Percentiles rank a stretch among this genome's conserved stretches.
Evolutionary conservation across 2,329 filamentous ascomycete genomes (phyloP).

Genomic region (Whalleya microplaca): DNA sequence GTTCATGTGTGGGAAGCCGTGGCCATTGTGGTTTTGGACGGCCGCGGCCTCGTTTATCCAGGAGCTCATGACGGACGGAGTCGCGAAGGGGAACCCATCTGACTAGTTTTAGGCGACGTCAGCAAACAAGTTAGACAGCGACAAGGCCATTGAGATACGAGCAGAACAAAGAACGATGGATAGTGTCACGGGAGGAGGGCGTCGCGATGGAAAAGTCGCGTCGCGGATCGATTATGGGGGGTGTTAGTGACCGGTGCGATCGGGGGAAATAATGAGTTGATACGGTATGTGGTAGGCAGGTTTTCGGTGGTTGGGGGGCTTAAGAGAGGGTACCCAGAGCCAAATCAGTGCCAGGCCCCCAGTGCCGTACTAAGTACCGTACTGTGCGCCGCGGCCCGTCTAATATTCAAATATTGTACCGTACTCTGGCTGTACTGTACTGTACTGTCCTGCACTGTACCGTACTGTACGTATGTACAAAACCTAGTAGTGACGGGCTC

Average conservation of each 20-base stretch:
- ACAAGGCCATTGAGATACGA: constrained; percentile 49
- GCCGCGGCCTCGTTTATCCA: constrained; percentile 71
- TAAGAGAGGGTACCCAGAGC: constrained; percentile 7
- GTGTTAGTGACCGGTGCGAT: constrained; percentile 39
- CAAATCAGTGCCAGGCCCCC: too few species aligned
- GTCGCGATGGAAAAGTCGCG: constrained; percentile 53
- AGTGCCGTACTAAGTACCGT: too few species aligned
- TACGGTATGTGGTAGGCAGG: constrained; percentile 12
- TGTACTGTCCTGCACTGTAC: too few species aligned
- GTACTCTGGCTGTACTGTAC: too few species aligned
- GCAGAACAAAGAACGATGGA: constrained; percentile 40
- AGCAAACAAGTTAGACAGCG: constrained; percentile 41
- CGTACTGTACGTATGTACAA: too few species aligned
- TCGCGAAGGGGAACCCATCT: constrained; percentile 53
- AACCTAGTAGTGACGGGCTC: too few species aligned
- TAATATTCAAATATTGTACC: too few species aligned
- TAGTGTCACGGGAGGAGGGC: constrained; percentile 40
- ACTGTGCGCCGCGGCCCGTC: too few species aligned
- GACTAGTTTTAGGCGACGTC: constrained; percentile 48
- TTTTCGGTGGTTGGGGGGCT: constrained; percentile 25
- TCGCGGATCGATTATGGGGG: constrained; percentile 43
- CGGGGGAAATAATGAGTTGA: constrained; percentile 36
- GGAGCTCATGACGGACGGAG: constrained; percentile 66
- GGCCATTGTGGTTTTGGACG: constrained; percentile 71
- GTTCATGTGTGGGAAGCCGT: constrained; percentile 67